Percentiles rank a stretch among this genome's conserved stretches.
These are phyloP conservation scores for Aspergillus funiculosus DNA, from an alignment of 495 filamentous ascomycete genomes.

Conservation along the genomic window DNA sequence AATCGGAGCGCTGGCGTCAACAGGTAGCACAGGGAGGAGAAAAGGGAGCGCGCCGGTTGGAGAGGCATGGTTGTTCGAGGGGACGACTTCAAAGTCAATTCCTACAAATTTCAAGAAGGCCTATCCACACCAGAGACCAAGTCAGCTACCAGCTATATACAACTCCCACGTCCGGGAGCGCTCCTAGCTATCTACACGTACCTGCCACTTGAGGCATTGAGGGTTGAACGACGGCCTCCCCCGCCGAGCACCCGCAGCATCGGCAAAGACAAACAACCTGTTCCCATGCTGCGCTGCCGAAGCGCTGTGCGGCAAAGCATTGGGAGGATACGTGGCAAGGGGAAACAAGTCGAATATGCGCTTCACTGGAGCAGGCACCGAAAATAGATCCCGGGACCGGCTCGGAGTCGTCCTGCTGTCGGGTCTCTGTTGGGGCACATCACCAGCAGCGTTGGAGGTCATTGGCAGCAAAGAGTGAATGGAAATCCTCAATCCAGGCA, in stretches of 20 bases:
- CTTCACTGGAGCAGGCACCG: conserved; percentile 70
- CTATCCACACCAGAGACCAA: conserved; percentile 37
- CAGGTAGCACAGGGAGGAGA: conserved; percentile 54
- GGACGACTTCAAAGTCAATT: conserved; percentile 59
- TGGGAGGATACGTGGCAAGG: conserved; percentile 66
- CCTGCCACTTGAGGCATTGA: conserved; percentile 94
- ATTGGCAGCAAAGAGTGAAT: conserved; percentile 22
- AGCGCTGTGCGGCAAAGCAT: conserved; percentile 65
- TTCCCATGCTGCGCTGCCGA: conserved; percentile 44
- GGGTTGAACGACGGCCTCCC: conserved; percentile 84
- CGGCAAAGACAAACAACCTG: conserved; percentile 73
- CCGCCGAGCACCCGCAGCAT: conserved; percentile 52
- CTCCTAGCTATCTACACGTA: conserved; percentile 33
- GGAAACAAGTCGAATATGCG: conserved; percentile 80
- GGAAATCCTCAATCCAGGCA: neutral
- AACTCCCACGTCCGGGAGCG: neutral
- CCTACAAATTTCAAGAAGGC: conserved; percentile 75
- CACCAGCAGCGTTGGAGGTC: conserved; percentile 28
- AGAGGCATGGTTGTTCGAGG: conserved; percentile 90
- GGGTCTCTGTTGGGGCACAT: conserved; percentile 22
- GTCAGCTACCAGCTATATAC: neutral
- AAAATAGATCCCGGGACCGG: conserved; percentile 44
- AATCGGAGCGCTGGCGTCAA: conserved; percentile 42
- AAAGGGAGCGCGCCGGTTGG: conserved; percentile 85
- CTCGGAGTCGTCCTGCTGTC: conserved; percentile 15